Percentiles rank a stretch among this genome's conserved stretches.
These are phyloP conservation scores for Ustilago bromivora DNA, from an alignment of 1,284 basidiomycete species.

Conservation along the genomic window DNA sequence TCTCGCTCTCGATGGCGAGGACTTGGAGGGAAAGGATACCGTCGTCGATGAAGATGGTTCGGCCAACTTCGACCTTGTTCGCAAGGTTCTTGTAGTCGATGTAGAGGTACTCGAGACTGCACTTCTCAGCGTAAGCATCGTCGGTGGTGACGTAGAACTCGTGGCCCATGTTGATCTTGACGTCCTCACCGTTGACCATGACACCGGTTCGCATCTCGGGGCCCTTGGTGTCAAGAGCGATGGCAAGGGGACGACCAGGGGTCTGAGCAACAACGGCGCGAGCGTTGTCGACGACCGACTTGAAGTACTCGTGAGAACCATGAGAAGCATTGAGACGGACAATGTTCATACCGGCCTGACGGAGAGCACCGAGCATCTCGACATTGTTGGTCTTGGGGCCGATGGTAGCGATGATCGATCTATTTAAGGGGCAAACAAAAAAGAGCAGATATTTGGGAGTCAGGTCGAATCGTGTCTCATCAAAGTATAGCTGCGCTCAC, in stretches of 20 bases:
- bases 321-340: constrained; percentile 69
- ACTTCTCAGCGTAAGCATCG: constrained; percentile 79
- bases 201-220: constrained; percentile 98
- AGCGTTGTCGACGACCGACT: constrained; percentile 67
- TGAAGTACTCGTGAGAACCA: constrained; percentile 68
- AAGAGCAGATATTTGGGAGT: neutral
- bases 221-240: constrained; percentile 99
- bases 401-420: constrained; percentile 68
- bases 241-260: constrained; percentile 88
- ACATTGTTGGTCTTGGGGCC: constrained; percentile 69
- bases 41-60: constrained; percentile 97
- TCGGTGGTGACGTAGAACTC: constrained; percentile 94
- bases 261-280: constrained; percentile 61
- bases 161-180: constrained; percentile 88
- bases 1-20: constrained; percentile 75
- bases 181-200: constrained; percentile 87
- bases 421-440: constrained; percentile 1
- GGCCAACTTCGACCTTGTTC: constrained; percentile 94
- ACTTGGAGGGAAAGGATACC: constrained; percentile 96
- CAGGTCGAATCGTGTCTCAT: neutral
- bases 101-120: constrained; percentile 80
- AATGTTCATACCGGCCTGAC: constrained; percentile 69
- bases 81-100: constrained; percentile 82
- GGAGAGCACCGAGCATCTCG: constrained; percentile 65
- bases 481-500: neutral